Percentiles rank a stretch among this genome's conserved stretches.
Conservation (phyloP, 192 early-diverging fungal species). For the Backusella sp. region DNA sequence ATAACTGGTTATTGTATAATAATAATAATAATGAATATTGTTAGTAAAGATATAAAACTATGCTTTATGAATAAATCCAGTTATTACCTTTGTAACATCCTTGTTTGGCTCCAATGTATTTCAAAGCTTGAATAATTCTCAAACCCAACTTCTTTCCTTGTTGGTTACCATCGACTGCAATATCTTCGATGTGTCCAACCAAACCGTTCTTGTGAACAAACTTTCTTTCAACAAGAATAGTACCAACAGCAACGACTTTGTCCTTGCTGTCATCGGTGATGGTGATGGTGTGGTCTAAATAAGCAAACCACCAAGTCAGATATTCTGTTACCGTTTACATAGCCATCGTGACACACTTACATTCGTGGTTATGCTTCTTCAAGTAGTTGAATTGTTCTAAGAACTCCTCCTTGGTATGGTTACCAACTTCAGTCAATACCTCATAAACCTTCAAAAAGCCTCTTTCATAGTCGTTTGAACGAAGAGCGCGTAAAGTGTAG, state of each 20-base stretch:
- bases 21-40: neutral
- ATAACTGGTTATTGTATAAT: constrained; percentile 33
- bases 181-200: constrained; percentile 84
- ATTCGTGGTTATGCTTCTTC: constrained; percentile 75
- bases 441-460: constrained; percentile 62
- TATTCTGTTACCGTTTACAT: neutral
- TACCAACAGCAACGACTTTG: constrained; percentile 75
- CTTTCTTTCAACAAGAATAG: constrained; percentile 81
- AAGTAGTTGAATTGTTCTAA: constrained; percentile 62
- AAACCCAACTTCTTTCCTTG: constrained; percentile 61
- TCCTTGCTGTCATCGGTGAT: constrained; percentile 66
- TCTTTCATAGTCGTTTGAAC: constrained; percentile 70
- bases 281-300: constrained; percentile 68
- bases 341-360: constrained; percentile 27
- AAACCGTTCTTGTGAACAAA: constrained; percentile 78
- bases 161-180: constrained; percentile 57
- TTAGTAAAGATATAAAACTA: neutral
- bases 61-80: neutral
- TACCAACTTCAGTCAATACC: constrained; percentile 74
- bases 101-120: constrained; percentile 72
- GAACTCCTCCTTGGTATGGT: constrained; percentile 66
- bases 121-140: constrained; percentile 78
- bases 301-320: neutral
- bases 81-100: constrained; percentile 80
- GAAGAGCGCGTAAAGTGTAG: constrained; percentile 67